phyloP scores from a whole-genome alignment of 345 rosid species.

The Murraya paniculata region DNA sequence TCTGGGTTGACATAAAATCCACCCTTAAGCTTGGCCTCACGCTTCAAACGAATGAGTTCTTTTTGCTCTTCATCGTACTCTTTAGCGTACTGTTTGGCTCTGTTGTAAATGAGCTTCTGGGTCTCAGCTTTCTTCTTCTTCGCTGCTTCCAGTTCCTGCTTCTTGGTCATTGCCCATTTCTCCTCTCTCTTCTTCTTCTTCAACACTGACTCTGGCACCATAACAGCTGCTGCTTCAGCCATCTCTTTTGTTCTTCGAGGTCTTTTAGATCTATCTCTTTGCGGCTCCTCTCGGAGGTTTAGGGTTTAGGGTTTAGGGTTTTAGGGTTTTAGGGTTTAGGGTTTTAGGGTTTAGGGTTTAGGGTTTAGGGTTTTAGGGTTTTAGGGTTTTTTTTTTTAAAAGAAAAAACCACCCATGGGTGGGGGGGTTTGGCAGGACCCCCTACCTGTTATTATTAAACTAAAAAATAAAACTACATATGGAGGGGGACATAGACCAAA shows the following conservation, averaged over 20 bases:
- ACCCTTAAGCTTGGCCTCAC: slow-evolving; percentile 84
- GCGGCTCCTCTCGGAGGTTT: too few species aligned
- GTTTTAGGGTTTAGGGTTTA: too few species aligned
- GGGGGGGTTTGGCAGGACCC: too few species aligned
- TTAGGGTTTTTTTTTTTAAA: too few species aligned
- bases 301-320: too few species aligned
- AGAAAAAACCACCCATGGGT: too few species aligned
- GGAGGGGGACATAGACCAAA: too few species aligned
- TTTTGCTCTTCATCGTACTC: slow-evolving; percentile 64
- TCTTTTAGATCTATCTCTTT: too few species aligned
- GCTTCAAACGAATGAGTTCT: slow-evolving; percentile 63
- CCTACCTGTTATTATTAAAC: too few species aligned
- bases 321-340: too few species aligned
- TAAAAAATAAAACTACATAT: too few species aligned
- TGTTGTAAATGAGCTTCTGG: slow-evolving; percentile 49
- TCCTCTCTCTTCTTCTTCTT: slow-evolving; percentile 78
- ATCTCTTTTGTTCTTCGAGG: slow-evolving; percentile 10
- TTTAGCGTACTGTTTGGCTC: slow-evolving; percentile 56
- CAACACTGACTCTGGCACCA: slow-evolving; percentile 75
- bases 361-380: too few species aligned
- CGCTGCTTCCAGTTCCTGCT: slow-evolving; percentile 33
- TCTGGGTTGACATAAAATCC: slow-evolving; percentile 92
- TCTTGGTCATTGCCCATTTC: slow-evolving; percentile 58
- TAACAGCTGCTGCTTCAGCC: slow-evolving; percentile 32
- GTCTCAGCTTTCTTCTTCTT: slow-evolving; percentile 59